Base-by-base conservation (phyloP, 2,329 filamentous ascomycete species). In the Epichloe uncinata region DNA sequence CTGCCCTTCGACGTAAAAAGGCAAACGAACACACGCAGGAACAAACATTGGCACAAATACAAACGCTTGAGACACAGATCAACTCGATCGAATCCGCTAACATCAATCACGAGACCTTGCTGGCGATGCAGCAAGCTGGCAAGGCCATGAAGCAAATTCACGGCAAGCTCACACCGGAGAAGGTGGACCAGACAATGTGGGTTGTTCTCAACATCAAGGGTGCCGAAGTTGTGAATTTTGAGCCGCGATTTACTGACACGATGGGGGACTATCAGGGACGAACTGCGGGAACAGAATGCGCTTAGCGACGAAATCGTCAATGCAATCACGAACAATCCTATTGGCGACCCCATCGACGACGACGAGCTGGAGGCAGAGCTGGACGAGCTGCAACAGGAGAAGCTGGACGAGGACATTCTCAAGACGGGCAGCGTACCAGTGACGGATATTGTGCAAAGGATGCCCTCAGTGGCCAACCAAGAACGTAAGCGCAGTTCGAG, bases 81-180 rank as follows among this genome's bases (percentile, higher is more conserved):
- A 93, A 93, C 67, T 84, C 87, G 53, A 97, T 98, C 73, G 93
- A 98, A 70, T 88, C 90, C 45, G 93, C 93, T 54, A 98, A 97
- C 67, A 96, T 98, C 74, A 98, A 98, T 75, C 84, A 91, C 70
- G 90, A 96, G 74, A 98, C 93, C 12, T 75, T 97, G 56, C 79
- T 84, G 58, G 91, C 90, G 7, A 96, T 98, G 89, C 84, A 95
- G 78, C 84, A 84, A 64, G 91, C 93, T 11, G 82, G 87, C 56
- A 73, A 82, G 53, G 93, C 91, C 36, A 97, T 98, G 90, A 85
- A 90, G 73, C 74, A 84, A 56, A 98, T 98, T 60, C 89, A 97
- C 66, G 84, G 82, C 60, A 86, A 86, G 56, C 80, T 97, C 57
- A 95, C 87, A 45, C 86, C 93, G 55, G 89, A 96, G 60, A 93